Base-by-base conservation (phyloP, 2,329 filamentous ascomycete genomes). In the Tricladium varicosporioides region DNA sequence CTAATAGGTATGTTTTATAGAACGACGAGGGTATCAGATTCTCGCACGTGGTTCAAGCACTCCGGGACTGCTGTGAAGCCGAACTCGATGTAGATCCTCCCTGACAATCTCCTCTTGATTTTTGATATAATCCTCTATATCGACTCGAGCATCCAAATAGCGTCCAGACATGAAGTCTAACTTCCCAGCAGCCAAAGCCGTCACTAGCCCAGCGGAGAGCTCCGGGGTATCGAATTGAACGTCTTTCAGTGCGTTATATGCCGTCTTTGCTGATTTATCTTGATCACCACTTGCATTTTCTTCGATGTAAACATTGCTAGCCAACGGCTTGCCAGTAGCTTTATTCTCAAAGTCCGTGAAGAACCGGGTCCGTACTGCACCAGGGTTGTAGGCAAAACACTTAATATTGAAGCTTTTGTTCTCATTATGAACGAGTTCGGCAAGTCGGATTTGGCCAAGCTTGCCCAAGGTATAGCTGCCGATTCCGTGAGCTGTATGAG, bases 341-440 rank as follows among this genome's bases (percentile, higher is more conserved):
- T 42, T 44, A 8, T 52, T 36, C 16, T 52, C 36, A 44, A 52
- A 52, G 36, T 52, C 50, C 10, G 50, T 52, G 18, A 43, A 52
- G 36, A 52, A 52, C 7, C 50, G 32, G 2, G 50, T 52, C 27
- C 14, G 14, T 7, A 52, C 36, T 2, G 36, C 50, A 11, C 50
- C 50, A 27, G 50, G 50, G 19, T 52, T 42, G 36, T 18, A 43
- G 4, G 33, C 36, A 15, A 52, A 52, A 15, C n/a, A 18, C 27
- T 52, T 52, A 36, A 52, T 52, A 31, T 44, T 44, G 50, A 44
- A 31, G 2, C 18, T 14, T 13, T 44, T 22, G 22, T 52, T 52
- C 19, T 52, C 50, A 36, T 52, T 42, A 36, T 52, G 50, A 42
- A 52, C 19, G 2, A 52, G 15, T 33, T 52, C 50, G 13, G 33